Evolutionary conservation across 352 stramenopile genomes (phyloP).

Genomic region (Thalassiosira allenii): DNA sequence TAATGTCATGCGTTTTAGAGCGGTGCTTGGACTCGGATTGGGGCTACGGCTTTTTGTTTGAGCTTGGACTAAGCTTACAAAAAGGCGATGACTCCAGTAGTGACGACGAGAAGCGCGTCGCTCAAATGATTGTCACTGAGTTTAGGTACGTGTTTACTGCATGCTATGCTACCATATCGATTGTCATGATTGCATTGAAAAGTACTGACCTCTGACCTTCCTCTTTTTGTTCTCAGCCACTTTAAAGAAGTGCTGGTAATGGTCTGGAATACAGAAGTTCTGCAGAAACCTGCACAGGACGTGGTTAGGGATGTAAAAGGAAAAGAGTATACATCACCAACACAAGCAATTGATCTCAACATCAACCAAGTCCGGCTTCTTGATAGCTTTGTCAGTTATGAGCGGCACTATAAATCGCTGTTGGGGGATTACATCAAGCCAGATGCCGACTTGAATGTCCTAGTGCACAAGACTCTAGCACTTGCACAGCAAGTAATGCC

Average conservation of each 20-base stretch:
- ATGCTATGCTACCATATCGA: too few species aligned
- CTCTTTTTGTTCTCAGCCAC: too few species aligned
- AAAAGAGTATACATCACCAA: conserved; percentile 9
- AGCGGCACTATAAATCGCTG: conserved; percentile 66
- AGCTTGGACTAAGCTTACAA: conserved; percentile 72
- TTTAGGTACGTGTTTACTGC: conserved; percentile 56
- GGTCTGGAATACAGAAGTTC: conserved; percentile 77
- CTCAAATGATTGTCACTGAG: conserved; percentile 68
- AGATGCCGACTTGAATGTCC: conserved; percentile 62
- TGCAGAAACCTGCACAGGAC: conserved; percentile 73
- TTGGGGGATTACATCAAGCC: conserved; percentile 68
- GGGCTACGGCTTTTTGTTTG: conserved; percentile 75
- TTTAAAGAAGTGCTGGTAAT: conserved; percentile 79
- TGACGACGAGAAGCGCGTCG: conserved; percentile 63
- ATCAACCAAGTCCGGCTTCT: conserved; percentile 62
- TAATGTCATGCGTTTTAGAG: conserved; percentile 70
- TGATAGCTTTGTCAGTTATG: conserved; percentile 58
- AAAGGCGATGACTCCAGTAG: conserved; percentile 49
- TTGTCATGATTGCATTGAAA: too few species aligned
- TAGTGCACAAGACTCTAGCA: conserved; percentile 59
- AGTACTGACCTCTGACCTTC: too few species aligned
- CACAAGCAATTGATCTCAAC: conserved; percentile 5
- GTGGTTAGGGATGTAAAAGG: conserved; percentile 56
- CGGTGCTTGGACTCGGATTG: conserved; percentile 63
- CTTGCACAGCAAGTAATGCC: conserved; percentile 46